Evolutionary conservation across 257 asterid genomes (phyloP).

Genomic region (Capsicum rhomboideum): DNA sequence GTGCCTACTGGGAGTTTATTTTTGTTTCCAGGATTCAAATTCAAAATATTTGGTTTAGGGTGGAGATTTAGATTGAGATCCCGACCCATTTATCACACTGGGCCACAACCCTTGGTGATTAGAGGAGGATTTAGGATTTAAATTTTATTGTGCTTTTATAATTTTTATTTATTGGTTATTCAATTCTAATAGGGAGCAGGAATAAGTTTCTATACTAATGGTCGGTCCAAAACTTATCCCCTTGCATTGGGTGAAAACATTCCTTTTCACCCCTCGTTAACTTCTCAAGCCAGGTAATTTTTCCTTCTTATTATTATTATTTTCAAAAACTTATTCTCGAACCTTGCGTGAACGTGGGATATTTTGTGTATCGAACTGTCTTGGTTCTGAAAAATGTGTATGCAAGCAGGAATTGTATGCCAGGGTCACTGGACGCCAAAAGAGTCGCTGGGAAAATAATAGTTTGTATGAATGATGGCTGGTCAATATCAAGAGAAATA

Average conservation of each 20-base stretch:
- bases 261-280: conserved; percentile 35
- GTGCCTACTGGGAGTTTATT: not conserved
- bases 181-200: conserved; percentile 36
- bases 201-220: conserved; percentile 47
- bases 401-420: conserved; percentile 52
- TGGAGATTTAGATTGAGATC: not conserved
- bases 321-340: not conserved
- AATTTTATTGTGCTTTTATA: not conserved
- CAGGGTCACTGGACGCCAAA: conserved; percentile 49
- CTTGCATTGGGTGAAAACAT: conserved; percentile 41
- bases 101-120: not conserved
- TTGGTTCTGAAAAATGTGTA: not conserved
- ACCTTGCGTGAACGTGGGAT: too few relatives aligned
- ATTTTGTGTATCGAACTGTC: not conserved
- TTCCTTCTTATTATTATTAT: not conserved
- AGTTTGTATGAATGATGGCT: conserved; percentile 45
- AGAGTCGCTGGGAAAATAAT: conserved; percentile 54
- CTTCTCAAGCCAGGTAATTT: conserved; percentile 55
- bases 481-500: conserved; percentile 31
- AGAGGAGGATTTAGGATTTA: not conserved
- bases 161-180: not conserved
- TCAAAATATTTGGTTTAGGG: not conserved
- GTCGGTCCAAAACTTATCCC: conserved; percentile 29
- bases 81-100: not conserved
- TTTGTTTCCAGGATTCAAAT: not conserved